phyloP scores from a whole-genome alignment of 495 filamentous ascomycete species.

The Articulospora tetracladia region DNA sequence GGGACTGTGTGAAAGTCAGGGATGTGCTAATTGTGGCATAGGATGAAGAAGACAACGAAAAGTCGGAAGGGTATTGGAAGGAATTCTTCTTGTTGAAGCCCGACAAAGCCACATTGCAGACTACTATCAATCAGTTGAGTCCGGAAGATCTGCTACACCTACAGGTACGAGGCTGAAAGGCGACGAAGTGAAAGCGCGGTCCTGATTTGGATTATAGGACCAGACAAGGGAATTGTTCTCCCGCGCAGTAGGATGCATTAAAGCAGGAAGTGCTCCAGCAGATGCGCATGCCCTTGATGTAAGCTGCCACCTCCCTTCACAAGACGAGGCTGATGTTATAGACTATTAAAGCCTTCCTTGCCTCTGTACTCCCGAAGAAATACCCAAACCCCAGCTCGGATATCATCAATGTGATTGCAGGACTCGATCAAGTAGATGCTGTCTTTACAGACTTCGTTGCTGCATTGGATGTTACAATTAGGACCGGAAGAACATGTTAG shows the following conservation, averaged over 20 bases:
- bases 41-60: constrained; percentile 58
- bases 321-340: constrained; percentile 31
- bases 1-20: constrained; percentile 8
- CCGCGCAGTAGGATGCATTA: constrained; percentile 65
- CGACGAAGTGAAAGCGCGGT: background rate
- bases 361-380: constrained; percentile 74
- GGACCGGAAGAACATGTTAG: constrained; percentile 65
- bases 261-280: constrained; percentile 53
- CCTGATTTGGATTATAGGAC: constrained; percentile 36
- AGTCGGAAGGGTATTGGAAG: constrained; percentile 88
- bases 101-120: constrained; percentile 60
- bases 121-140: constrained; percentile 60
- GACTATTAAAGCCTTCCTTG: constrained; percentile 89
- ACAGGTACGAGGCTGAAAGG: constrained; percentile 45
- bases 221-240: constrained; percentile 78
- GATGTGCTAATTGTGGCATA: constrained; percentile 22
- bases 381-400: constrained; percentile 97
- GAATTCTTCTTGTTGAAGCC: constrained; percentile 91
- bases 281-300: constrained; percentile 89
- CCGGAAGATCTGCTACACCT: constrained; percentile 72
- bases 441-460: constrained; percentile 87
- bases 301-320: constrained; percentile 30
- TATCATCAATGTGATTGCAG: constrained; percentile 84
- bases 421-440: constrained; percentile 79
- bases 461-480: constrained; percentile 74